Evolutionary conservation across 106 monocot genomes (phyloP), one percentile per base, ranked within the genome.

Genomic region (Dioscorea alata): DNA sequence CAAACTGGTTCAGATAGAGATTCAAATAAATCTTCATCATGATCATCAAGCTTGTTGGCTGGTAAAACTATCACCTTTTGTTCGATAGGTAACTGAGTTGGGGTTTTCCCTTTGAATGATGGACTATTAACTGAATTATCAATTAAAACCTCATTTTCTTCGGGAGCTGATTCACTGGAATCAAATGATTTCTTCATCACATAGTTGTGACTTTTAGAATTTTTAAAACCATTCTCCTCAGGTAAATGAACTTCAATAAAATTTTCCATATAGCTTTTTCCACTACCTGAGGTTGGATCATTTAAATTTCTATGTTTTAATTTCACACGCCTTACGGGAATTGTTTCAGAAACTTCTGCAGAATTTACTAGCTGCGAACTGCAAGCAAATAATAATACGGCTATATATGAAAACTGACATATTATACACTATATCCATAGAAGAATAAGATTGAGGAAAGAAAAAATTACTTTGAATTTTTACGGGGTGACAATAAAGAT

Each of bases 221-320:
- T 69, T 64, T 74, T 70, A 9, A 77, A 24, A 64, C 68, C 72
- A 56, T 81, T 81, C 33, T 76, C 53, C 51, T 81, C 74, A 77
- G 78, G 23, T 76, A 75, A 67, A 57, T 76, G 61, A 15, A 71
- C 61, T 69, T 80, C 80, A 66, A 92, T 71, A 70, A 97, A 73
- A 75, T 56, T 50, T 74, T 80, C 72, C 80, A 80, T 82, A 23
- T 74, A 80, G 60, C 75, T 81, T 69, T 64, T 80, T 42, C 42
- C 5, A 42, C 1, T 42, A 8, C 42, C 10, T 6, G 42, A 6
- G 59, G 51, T 73, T 60, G 63, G 49, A 65, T 78, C 74, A 4
- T 48, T 70, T 12, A 73, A 75, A 2, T 80, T 67, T 64, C 80
- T 84, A 48, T 35, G 33, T 70, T 89, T 97, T 74, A 92, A 73